Percentiles rank a stretch among this genome's conserved stretches.
Conservation (phyloP, 495 filamentous ascomycete genomes). For the Staphylotrichum longicolle region DNA sequence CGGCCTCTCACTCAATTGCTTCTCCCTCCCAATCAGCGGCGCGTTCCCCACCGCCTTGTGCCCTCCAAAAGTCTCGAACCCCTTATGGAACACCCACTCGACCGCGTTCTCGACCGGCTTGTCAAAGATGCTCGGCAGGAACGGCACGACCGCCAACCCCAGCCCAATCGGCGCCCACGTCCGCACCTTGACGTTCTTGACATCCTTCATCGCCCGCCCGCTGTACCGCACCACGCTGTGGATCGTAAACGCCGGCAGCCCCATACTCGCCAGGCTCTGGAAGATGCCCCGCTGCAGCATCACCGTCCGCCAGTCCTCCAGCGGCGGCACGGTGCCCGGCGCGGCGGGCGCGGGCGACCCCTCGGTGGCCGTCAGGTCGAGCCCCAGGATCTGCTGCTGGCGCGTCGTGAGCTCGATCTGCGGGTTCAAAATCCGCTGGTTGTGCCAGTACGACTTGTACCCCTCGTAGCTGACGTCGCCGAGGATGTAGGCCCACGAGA, state of each 20-base stretch:
- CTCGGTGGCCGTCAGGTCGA: conserved; percentile 18
- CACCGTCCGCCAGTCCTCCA: conserved; percentile 87
- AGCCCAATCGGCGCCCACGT: conserved; percentile 91
- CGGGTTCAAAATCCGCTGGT: conserved; percentile 61
- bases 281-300: conserved; percentile 90
- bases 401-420: conserved; percentile 43
- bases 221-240: conserved; percentile 88
- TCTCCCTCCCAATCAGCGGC: conserved; percentile 55
- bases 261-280: conserved; percentile 89
- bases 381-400: conserved; percentile 39
- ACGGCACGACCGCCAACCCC: conserved; percentile 82
- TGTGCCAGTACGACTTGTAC: conserved; percentile 88
- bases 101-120: conserved; percentile 87
- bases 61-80: conserved; percentile 67
- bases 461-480: conserved; percentile 93
- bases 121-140: conserved; percentile 87
- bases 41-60: conserved; percentile 53
- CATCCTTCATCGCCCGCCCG: conserved; percentile 73
- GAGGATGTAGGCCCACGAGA: conserved; percentile 88
- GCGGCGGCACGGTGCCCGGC: conserved; percentile 62
- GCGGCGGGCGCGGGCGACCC: conserved; percentile 15
- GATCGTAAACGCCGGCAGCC: conserved; percentile 90
- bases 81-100: conserved; percentile 84
- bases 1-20: conserved; percentile 48
- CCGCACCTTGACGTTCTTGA: conserved; percentile 68